These are phyloP conservation scores for Trichoderma sp. DNA, from an alignment of 2,329 filamentous ascomycete species.

Conservation along the genomic window DNA sequence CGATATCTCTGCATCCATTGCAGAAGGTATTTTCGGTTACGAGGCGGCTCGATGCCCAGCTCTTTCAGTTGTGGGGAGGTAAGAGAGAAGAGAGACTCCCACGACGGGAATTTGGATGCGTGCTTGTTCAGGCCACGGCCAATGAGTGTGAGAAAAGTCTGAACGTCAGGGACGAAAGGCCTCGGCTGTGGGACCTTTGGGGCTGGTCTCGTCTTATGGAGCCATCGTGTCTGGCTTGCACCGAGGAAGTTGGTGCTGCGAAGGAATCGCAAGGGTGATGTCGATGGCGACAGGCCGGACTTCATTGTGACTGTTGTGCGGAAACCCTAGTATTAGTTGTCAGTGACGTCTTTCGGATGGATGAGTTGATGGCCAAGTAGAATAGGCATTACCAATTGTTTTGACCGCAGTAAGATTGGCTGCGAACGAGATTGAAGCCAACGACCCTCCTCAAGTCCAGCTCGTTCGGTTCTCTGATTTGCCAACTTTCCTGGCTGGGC, in stretches of 20 bases:
- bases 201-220: constrained; percentile 45
- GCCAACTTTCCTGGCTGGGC: constrained; percentile 6
- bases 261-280: constrained; percentile 36
- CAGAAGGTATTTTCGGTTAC: constrained; percentile 79
- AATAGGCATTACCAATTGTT: background rate
- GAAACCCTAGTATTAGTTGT: background rate
- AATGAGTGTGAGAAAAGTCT: constrained; percentile 87
- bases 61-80: constrained; percentile 76
- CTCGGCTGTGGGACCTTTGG: constrained; percentile 66
- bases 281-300: constrained; percentile 35
- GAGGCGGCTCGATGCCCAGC: constrained; percentile 82
- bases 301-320: constrained; percentile 35
- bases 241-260: constrained; percentile 37
- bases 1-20: constrained; percentile 86
- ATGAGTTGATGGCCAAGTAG: background rate
- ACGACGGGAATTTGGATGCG: constrained; percentile 82
- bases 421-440: background rate
- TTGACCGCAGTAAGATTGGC: background rate
- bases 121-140: constrained; percentile 83
- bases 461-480: background rate
- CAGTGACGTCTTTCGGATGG: background rate
- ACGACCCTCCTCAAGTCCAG: background rate
- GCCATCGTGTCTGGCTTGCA: constrained; percentile 45
- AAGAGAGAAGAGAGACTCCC: constrained; percentile 86
- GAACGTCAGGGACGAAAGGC: constrained; percentile 80